Base-by-base conservation (phyloP, 306 rosid genomes). In the Rubus parviflorus region DNA sequence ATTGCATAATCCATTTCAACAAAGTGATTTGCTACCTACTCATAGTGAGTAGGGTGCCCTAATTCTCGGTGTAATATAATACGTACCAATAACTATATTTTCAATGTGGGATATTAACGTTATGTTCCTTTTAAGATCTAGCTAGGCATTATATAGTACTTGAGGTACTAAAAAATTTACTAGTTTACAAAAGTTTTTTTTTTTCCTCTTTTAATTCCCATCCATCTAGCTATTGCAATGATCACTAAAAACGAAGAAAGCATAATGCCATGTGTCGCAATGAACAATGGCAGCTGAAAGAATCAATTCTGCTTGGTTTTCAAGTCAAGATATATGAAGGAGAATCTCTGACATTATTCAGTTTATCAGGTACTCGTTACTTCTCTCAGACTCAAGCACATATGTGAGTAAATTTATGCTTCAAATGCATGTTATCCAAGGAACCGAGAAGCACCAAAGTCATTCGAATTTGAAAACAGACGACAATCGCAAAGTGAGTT, bases 281-380 rank as follows among this genome's bases (percentile, higher is more conserved):
- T 20, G 61, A 56, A 3, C 64, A 70, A 12, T 70, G 74, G 8
- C 25, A 52, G 14, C 0, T 25, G 0, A 25, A 40, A 12, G 66
- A 48, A 68, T 63, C 78, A 8, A 40, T 70, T 57, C 74, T 68
- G 42, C 86, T 83, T 83, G 86, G 86, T 75, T 79, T 83, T 57
- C 67, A 83, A 83, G 86, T 40, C 61, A 83, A 83, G 83, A 75
- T 46, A 79, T 41, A 61, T 25, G n/a, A 16, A 30, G 72, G 23
- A 63, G 69, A 53, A 14, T 25, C 69, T 20, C 69, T 54, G 56
- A 45, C 70, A 69, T 17, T 41, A 41, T 56, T 53, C 56, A 23
- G 48, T 53, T 46, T 45, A 22, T 80, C 40, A 11, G 68, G 52
- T 53, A 37, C 76, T 54, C 52, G 10, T 75, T 66, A 17, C 83